Evolutionary conservation across 495 filamentous ascomycete genomes (phyloP), one percentile per base, ranked within the genome.

Genomic region (Entonaema liquescens): DNA sequence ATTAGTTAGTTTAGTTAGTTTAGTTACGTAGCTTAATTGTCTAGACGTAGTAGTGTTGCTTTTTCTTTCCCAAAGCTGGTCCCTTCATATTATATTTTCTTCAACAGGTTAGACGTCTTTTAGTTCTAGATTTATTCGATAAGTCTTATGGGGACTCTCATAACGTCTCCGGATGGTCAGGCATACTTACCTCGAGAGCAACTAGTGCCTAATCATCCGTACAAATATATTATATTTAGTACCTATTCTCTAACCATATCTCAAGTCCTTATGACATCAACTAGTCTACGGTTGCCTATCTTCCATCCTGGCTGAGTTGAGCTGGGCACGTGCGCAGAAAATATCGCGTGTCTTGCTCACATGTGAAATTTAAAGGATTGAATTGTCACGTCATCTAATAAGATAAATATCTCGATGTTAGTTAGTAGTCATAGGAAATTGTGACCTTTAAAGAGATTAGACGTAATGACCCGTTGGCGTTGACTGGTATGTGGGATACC

Each of bases 181-280:
- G 19, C 44, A 38, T 25, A 55, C 11, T 21, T 36, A 60, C 59
- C 36, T 28, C 42, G 12, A 54, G 64, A 25, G 40, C 13, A 31
- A 25, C 49, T 12, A 50, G 2, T 50, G 11, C 5, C 19, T 29
- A 52, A 47, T 47, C 42, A 47, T 47, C 21, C 12, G 49, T 69
- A 53, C 29, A 26, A 9, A 42, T 28, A 35, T 23, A 13, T 12
- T 35, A 49, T 52, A 36, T 19, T 64, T 64, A 17, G 38, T 7
- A 17, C n/a, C n/a, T 42, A 7, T 3, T 42, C 38, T n/a, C n/a
- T 25, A 26, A 13, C 42, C 42, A 26, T 28, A 63, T 38, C 19
- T 70, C 40, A 36, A 36, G 55, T 38, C 57, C 66, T 29, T 59
- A 73, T 70, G 67, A 74, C 71, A 63, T 67, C 59, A 59, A 64